Evolutionary conservation across 2,329 filamentous ascomycete species (phyloP).

Genomic region (Penicillium decumbens): DNA sequence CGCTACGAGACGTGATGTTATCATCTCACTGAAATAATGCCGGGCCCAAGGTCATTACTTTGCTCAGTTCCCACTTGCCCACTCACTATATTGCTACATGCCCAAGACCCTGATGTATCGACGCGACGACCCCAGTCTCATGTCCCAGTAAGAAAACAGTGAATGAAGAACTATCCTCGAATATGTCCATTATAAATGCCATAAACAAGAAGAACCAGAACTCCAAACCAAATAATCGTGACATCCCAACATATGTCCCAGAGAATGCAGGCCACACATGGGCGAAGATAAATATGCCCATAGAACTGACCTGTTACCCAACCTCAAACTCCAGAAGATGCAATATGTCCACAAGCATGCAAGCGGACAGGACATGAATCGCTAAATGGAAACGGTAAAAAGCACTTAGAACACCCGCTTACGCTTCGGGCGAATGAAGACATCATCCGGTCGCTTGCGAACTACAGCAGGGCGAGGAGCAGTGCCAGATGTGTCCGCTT

Average conservation of each 20-base stretch:
- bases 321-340: neutral
- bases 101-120: neutral
- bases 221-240: neutral
- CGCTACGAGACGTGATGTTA: neutral
- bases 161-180: neutral
- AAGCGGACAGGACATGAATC: neutral
- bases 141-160: neutral
- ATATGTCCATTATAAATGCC: neutral
- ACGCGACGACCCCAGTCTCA: too few species aligned
- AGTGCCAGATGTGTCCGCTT: neutral
- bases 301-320: neutral
- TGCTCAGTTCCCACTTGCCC: neutral
- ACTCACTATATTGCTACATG: neutral
- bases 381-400: neutral
- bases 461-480: slow-evolving; percentile 20
- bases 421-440: slow-evolving; percentile 31
- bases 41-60: neutral
- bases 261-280: neutral
- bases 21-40: neutral
- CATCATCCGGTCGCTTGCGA: slow-evolving; percentile 31
- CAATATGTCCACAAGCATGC: neutral
- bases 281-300: neutral
- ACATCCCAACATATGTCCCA: neutral
- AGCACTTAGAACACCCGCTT: neutral
- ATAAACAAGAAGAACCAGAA: neutral